phyloP scores from a whole-genome alignment of 139 green algal species.

The Tetraselmis striata region DNA sequence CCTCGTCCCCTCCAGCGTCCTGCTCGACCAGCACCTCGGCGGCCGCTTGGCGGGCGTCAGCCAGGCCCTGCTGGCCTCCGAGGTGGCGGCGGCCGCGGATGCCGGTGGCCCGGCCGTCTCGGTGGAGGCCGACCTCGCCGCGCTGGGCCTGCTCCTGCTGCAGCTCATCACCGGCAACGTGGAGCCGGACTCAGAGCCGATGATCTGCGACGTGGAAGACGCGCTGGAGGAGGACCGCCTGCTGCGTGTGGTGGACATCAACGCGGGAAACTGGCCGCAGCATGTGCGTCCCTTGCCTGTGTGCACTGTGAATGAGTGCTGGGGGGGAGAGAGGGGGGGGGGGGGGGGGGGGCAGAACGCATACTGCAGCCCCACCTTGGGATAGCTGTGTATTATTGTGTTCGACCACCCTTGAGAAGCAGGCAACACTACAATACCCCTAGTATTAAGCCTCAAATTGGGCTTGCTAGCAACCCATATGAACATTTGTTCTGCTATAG shows the following conservation, averaged over 20 bases:
- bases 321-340: no score
- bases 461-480: no score
- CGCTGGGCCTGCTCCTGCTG: background rate
- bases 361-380: no score
- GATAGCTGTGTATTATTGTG: no score
- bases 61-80: background rate
- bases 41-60: background rate
- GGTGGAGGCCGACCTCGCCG: background rate
- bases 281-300: background rate
- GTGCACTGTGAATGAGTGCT: no score
- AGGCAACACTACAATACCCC: no score
- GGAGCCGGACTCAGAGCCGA: background rate
- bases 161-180: background rate
- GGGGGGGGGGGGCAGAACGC: no score
- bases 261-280: background rate
- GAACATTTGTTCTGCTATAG: no score
- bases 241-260: background rate
- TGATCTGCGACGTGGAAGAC: background rate
- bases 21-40: background rate
- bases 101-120: background rate
- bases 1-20: background rate
- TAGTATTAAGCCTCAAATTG: no score
- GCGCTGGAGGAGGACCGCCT: background rate
- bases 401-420: no score
- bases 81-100: background rate